Evolutionary conservation across 2,329 filamentous ascomycete species (phyloP), one percentile per base, ranked within the genome.

Genomic region (Cladorrhinum sp.): DNA sequence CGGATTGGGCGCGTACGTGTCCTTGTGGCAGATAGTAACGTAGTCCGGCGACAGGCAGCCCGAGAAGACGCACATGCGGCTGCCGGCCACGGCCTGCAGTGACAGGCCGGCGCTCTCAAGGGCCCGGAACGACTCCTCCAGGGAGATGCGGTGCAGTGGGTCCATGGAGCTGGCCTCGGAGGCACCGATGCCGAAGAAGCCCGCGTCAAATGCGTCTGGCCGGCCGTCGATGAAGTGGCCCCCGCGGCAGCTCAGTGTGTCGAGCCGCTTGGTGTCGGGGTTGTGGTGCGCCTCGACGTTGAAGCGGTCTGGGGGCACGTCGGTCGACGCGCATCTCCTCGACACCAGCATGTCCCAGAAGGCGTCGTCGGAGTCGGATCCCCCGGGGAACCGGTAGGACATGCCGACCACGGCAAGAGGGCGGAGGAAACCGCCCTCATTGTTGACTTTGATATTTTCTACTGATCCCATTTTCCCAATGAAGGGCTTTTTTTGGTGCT

Each of bases 361-460:
- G 24, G 67, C 63, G 8, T 64, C 63, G 24, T 67, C 67, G 41
- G 56, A 68, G 22, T 57, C 52, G 32, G 63, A 62, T 25, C 61
- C 64, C 22, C 70, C 70, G 10, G 69, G 65, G 18, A 71, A 62
- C 18, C 68, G 65, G 38, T 67, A 71, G 45, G 54, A 64, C 50
- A 68, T 67, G 60, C 70, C 70, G 57, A 72, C 65, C 16, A 71
- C 65, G 56, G 70, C 70, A 38, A 72, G 69, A 9, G 66, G 65
- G n/a, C n/a, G n/a, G n/a, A n/a, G n/a, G n/a, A n/a, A n/a, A n/a
- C n/a, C n/a, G n/a, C n/a, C n/a, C n/a, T n/a, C n/a, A n/a, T n/a
- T n/a, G n/a, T n/a, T n/a, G n/a, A n/a, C n/a, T n/a, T n/a, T n/a
- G n/a, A n/a, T n/a, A n/a, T n/a, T n/a, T n/a, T n/a, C n/a, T n/a